Evolutionary conservation across 164 flowering plant species (phyloP).

Genomic region (Tetracentron sinense): DNA sequence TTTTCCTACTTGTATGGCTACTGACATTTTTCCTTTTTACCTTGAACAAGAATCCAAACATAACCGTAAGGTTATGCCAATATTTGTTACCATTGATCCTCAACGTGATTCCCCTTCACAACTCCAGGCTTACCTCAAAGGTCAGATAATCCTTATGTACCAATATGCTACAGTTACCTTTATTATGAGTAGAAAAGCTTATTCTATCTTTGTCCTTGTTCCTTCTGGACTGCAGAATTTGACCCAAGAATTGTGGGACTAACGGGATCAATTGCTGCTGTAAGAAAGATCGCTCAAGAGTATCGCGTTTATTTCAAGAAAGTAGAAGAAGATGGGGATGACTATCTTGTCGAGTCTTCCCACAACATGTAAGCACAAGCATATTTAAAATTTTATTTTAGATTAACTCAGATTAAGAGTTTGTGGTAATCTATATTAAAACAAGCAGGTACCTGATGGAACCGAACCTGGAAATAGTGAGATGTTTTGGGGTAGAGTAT

Average conservation of each 20-base stretch:
- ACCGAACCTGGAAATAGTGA: conserved; percentile 61
- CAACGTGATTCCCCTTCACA: conserved; percentile 78
- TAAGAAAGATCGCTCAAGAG: conserved; percentile 78
- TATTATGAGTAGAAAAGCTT: neutral
- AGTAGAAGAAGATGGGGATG: conserved; percentile 79
- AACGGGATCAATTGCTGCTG: conserved; percentile 49
- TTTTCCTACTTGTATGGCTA: no score
- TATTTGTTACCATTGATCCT: conserved; percentile 84
- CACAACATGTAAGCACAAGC: conserved; percentile 65
- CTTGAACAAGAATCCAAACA: conserved; percentile 50
- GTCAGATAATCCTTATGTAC: conserved; percentile 24
- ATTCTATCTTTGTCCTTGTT: neutral
- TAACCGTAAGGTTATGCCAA: conserved; percentile 50
- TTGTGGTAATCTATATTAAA: conserved; percentile 5
- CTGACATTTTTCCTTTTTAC: conserved; percentile 21
- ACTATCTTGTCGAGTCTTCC: conserved; percentile 82
- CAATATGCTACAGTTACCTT: neutral
- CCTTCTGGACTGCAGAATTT: conserved; percentile 53
- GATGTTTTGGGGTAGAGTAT: conserved; percentile 75
- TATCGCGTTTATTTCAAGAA: conserved; percentile 73
- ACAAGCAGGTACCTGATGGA: conserved; percentile 69
- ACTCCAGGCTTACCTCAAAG: conserved; percentile 75
- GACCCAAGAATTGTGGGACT: conserved; percentile 77
- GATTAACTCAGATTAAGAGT: neutral
- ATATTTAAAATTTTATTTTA: neutral